A percentile compares a stretch with the other conserved stretches of the same genome.
These are phyloP conservation scores for Podospora didyma DNA, from an alignment of 495 filamentous ascomycete genomes.

Conservation along the genomic window DNA sequence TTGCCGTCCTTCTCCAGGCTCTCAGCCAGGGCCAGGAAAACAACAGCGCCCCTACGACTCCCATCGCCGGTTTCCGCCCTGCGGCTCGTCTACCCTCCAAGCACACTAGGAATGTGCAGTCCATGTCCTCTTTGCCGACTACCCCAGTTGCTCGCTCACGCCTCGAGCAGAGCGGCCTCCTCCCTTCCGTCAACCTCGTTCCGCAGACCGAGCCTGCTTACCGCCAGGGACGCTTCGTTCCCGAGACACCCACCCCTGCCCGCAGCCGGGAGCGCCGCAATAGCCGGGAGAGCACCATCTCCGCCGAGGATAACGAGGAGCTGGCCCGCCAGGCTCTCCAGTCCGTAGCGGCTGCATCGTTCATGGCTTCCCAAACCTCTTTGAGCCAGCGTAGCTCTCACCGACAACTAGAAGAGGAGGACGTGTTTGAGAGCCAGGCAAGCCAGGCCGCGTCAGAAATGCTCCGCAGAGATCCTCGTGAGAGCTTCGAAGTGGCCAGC, in stretches of 20 bases:
- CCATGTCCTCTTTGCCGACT: slow-evolving; percentile 74
- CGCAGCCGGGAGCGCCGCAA: slow-evolving; percentile 38
- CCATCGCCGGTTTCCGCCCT: slow-evolving; percentile 38
- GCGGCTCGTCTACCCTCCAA: slow-evolving; percentile 44
- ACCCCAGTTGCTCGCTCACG: slow-evolving; percentile 56
- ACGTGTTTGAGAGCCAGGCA: slow-evolving; percentile 46
- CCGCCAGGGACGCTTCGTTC: slow-evolving; percentile 24
- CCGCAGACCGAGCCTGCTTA: slow-evolving; percentile 52
- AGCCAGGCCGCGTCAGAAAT: slow-evolving; percentile 54
- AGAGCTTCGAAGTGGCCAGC: slow-evolving; percentile 46
- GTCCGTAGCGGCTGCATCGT: slow-evolving; percentile 50
- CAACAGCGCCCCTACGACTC: slow-evolving; percentile 63
- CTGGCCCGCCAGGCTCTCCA: slow-evolving; percentile 53
- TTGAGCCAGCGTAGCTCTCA: slow-evolving; percentile 18
- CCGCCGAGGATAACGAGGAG: slow-evolving; percentile 69
- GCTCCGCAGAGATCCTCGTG: slow-evolving; percentile 48
- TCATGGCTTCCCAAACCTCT: slow-evolving; percentile 37
- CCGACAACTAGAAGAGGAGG: slow-evolving; percentile 29
- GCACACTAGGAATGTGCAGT: slow-evolving; percentile 67
- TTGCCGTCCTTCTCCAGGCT: slow-evolving; percentile 73
- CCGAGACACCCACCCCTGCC: slow-evolving; percentile 24
- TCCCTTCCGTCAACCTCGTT: slow-evolving; percentile 54
- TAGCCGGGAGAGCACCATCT: slow-evolving; percentile 86
- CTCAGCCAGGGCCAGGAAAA: slow-evolving; percentile 71
- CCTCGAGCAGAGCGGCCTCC: slow-evolving; percentile 41